Base-by-base conservation (phyloP, 1,284 basidiomycete species). In the Rhodotorula sp. region DNA sequence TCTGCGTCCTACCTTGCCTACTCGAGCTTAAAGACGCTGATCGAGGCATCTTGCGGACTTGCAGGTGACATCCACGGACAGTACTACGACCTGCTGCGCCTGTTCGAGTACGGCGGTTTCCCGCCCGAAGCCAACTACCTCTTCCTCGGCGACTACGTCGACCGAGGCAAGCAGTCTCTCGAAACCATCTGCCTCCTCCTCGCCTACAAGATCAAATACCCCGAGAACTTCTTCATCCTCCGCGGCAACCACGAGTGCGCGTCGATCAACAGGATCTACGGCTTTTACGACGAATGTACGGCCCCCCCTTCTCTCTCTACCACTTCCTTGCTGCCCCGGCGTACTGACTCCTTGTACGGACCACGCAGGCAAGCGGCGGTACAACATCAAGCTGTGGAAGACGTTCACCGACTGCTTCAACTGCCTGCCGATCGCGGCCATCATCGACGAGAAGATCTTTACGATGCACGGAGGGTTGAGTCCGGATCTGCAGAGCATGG, bases 371-470 rank as follows among this genome's bases (percentile, higher is more conserved):
- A 95, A 95, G 85, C 91, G 93, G 80, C 88, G 93, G 80, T 95
- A 95, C 86, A 95, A 95, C 85, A 95, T 95, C 86, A 95, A 95
- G 83, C 86, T 95, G 79, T 95, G 93, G 93, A 95, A 95, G 86
- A 95, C 93, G 57, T 95, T 95, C 82, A 95, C 93, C 66, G 93
- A 95, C 82, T 95, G 93, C 84, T 95, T 95, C 86, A 95, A 95
- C 84, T 95, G 93, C 81, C 85, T 95, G 74, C 93, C 93, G 57
- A 95, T 95, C 81, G 93, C 93, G 61, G 93, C 93, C 76, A 95
- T 95, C 83, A 95, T 95, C 80, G 93, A 95, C 83, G 93, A 95
- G 82, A 95, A 95, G 85, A 95, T 95, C 81, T 95, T 95, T 82
- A 95, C 92, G 28, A 83, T 83, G 81, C 92, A 95, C 79, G 91